Base-by-base conservation (phyloP, 2,329 filamentous ascomycete species). In the Apiospora hydei region DNA sequence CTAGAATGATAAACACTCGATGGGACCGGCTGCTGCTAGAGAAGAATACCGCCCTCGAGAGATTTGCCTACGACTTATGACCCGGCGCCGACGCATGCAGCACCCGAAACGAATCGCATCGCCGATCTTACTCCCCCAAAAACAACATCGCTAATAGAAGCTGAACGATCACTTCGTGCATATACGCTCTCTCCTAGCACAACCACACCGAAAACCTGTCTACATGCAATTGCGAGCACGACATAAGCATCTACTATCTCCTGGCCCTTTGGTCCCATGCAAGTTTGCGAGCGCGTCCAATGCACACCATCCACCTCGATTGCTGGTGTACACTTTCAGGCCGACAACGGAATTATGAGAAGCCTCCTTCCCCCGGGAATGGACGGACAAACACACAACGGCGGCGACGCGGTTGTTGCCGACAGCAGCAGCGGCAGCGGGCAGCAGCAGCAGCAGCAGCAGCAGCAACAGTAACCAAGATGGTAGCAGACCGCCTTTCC, bases 321-420 rank as follows among this genome's bases (percentile, higher is more conserved):
- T 78, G 73, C 76, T 76, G 78, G 75, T 75, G 77, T 78, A 78
- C 75, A 82, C 82, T 53, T 51, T 81, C 80, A 80, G 80, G 81
- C 78, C 75, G 68, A 53, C 47, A 82, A 82, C 79, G 81, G 82
- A 83, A 83, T 82, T 80, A 84, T 86, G 83, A 85, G 81, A 78
- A 82, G 84, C 79, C 78, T 82, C 70, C 79, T 82, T 75, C 82
- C 83, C 74, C 80, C 81, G 76, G 83, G 82, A 76, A 87, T 87
- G 85, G 85, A 86, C 77, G 83, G 81, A 79, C 82, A 80, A 76
- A 77, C 80, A 73, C 81, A 81, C 76, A 80, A 81, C 78, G 80
- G 80, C 75, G 78, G 81, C 74, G 82, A 79, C 77, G 80, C 82
- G 74, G 76, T 80, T 75, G 80, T 38, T 57, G 49, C 30, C 46